Percentiles rank a stretch among this genome's conserved stretches.
These are phyloP conservation scores for Hypoxylon sp. DNA, from an alignment of 2,329 filamentous ascomycete genomes.

Conservation along the genomic window DNA sequence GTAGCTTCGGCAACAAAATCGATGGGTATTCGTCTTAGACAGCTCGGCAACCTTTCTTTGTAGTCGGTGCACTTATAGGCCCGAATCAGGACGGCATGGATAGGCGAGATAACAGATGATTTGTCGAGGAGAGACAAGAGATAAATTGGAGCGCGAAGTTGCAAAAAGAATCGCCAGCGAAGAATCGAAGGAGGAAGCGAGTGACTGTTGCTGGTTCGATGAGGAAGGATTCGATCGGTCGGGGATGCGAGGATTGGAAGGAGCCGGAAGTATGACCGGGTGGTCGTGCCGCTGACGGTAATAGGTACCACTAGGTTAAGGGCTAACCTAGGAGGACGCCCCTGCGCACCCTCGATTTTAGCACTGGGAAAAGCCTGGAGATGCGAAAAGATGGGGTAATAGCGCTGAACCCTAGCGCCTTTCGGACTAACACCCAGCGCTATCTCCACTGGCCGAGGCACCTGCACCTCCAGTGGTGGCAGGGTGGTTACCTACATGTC, in stretches of 20 bases:
- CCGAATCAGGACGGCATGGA: constrained; percentile 5
- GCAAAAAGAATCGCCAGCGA: constrained; percentile 25
- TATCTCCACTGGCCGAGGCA: constrained; percentile 21
- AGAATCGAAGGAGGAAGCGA: constrained; percentile 40
- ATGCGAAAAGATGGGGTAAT: constrained; percentile 46
- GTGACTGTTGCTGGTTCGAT: constrained; percentile 38
- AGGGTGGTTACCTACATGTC: constrained; percentile 11
- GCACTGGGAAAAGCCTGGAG: constrained; percentile 36
- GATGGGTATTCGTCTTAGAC: constrained; percentile 21
- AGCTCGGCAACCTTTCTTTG: constrained; percentile 26
- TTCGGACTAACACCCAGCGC: constrained; percentile 20
- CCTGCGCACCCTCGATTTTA: constrained; percentile 33
- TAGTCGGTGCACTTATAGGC: constrained; percentile 11
- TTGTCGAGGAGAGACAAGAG: constrained; percentile 3
- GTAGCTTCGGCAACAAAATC: constrained; percentile 27
- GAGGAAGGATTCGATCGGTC: constrained; percentile 43
- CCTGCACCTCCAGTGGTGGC: background rate
- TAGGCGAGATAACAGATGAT: constrained; percentile 23
- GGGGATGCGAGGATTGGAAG: constrained; percentile 38
- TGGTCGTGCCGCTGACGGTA: constrained; percentile 36
- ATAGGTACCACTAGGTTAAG: constrained; percentile 14
- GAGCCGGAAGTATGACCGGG: constrained; percentile 41
- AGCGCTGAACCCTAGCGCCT: constrained; percentile 20
- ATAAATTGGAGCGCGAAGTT: constrained; percentile 5
- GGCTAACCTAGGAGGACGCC: background rate